Conservation (phyloP, 805 yeast species). For the Phaffomyces thermotolerans region DNA sequence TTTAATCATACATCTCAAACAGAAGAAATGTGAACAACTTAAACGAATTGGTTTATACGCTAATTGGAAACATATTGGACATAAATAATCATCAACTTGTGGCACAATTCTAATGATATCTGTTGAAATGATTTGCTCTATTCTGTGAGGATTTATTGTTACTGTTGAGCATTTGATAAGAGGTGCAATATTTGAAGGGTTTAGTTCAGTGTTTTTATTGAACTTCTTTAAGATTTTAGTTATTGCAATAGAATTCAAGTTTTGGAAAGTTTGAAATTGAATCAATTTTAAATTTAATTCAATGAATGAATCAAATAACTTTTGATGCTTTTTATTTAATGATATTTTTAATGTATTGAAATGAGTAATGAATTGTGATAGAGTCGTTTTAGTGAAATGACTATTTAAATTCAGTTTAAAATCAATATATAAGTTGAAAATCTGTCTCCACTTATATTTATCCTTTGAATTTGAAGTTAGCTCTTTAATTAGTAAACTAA, state of each 20-base stretch:
- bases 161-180: conserved; percentile 5
- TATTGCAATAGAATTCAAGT: conserved; percentile 56
- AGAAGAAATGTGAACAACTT: conserved; percentile 59
- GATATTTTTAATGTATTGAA: conserved; percentile 32
- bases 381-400: conserved; percentile 39
- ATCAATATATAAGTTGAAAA: conserved; percentile 59
- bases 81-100: conserved; percentile 66
- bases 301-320: conserved; percentile 44
- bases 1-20: conserved; percentile 66
- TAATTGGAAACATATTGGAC: conserved; percentile 65
- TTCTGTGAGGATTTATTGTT: conserved; percentile 4
- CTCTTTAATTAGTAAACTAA: background rate
- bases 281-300: conserved; percentile 47
- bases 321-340: conserved; percentile 32
- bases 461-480: conserved; percentile 35
- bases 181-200: conserved; percentile 27
- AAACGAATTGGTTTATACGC: conserved; percentile 68
- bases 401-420: conserved; percentile 55
- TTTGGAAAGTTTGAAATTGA: conserved; percentile 51
- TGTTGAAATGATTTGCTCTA: conserved; percentile 40
- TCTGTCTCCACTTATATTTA: conserved; percentile 61
- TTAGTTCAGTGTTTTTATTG: conserved; percentile 60
- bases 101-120: conserved; percentile 54
- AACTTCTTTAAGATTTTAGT: conserved; percentile 67
- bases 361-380: conserved; percentile 35